Percentiles rank a stretch among this genome's conserved stretches.
Evolutionary conservation across 2,329 filamentous ascomycete genomes (phyloP).

Genomic region (Aspergillus sp.): DNA sequence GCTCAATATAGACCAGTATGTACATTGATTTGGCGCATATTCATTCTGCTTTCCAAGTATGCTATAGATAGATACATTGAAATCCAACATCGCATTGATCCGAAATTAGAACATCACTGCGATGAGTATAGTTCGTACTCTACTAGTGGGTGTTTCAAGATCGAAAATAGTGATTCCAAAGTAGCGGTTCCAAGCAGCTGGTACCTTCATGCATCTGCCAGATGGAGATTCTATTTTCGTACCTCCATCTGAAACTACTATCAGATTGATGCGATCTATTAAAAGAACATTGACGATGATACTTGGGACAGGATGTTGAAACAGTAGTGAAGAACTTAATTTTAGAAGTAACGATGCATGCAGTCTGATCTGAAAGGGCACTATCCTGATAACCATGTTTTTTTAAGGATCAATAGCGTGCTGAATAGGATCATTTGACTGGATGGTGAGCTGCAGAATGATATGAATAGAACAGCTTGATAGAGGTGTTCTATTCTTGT

Average conservation of each 20-base stretch:
- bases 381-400: not conserved
- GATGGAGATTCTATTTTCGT: not conserved
- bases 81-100: not conserved
- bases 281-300: slow-evolving; percentile 11
- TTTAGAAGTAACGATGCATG: slow-evolving; percentile 11
- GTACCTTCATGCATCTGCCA: not conserved
- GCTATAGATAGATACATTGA: not conserved
- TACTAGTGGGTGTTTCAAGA: not conserved
- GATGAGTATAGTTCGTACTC: not conserved
- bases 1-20: not conserved
- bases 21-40: not conserved
- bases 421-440: slow-evolving; percentile 1
- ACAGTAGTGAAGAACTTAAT: slow-evolving; percentile 6
- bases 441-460: not conserved
- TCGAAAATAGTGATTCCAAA: not conserved
- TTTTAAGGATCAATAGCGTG: not conserved
- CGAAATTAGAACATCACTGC: not conserved
- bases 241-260: not conserved
- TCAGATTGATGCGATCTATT: slow-evolving; percentile 8
- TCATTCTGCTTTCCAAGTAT: not conserved
- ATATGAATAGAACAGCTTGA: not conserved
- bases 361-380: not conserved
- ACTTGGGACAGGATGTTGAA: not conserved
- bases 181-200: not conserved
- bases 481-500: not conserved